Percentiles rank a stretch among this genome's conserved stretches.
Evolutionary conservation across 345 rosid genomes (phyloP).

Genomic region (Nephelium lappaceum): DNA sequence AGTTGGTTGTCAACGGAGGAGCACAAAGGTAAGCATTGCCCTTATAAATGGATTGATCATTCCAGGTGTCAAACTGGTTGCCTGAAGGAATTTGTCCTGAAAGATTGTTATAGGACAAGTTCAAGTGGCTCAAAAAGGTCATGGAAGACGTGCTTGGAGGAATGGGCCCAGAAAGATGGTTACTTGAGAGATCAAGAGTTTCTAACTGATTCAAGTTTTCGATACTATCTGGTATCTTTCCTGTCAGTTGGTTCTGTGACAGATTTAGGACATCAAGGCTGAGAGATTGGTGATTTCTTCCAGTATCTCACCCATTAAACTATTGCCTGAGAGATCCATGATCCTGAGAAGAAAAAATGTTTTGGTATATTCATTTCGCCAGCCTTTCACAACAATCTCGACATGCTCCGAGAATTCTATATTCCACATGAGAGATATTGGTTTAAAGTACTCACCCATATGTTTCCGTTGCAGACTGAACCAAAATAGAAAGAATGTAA

Average conservation of each 20-base stretch:
- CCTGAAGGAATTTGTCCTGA: constrained; percentile 23
- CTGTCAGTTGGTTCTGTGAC: constrained; percentile 19
- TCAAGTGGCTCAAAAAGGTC: constrained; percentile 18
- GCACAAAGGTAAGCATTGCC: constrained; percentile 28
- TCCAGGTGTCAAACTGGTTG: constrained; percentile 24
- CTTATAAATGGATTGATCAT: constrained; percentile 15
- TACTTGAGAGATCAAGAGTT: constrained; percentile 33
- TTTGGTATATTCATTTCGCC: not conserved
- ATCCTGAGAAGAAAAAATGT: not conserved
- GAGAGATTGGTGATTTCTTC: constrained; percentile 25
- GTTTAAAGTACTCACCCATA: too few relatives aligned
- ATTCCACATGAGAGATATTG: not conserved
- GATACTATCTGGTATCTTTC: constrained; percentile 22
- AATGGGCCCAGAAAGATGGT: constrained; percentile 27
- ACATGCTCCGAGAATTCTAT: not conserved
- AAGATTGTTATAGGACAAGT: constrained; percentile 34
- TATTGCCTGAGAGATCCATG: constrained; percentile 31
- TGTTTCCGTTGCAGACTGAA: too few relatives aligned
- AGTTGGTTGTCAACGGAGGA: constrained; percentile 18
- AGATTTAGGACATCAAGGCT: constrained; percentile 21
- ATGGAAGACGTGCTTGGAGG: constrained; percentile 28
- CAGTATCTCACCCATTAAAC: constrained; percentile 22
- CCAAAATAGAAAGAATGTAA: too few relatives aligned
- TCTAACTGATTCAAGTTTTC: constrained; percentile 18
- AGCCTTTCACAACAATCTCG: constrained; percentile 15